Evolutionary conservation across 2,329 filamentous ascomycete genomes (phyloP), one percentile per base, ranked within the genome.

Genomic region (Conoideocrella luteorostrata): DNA sequence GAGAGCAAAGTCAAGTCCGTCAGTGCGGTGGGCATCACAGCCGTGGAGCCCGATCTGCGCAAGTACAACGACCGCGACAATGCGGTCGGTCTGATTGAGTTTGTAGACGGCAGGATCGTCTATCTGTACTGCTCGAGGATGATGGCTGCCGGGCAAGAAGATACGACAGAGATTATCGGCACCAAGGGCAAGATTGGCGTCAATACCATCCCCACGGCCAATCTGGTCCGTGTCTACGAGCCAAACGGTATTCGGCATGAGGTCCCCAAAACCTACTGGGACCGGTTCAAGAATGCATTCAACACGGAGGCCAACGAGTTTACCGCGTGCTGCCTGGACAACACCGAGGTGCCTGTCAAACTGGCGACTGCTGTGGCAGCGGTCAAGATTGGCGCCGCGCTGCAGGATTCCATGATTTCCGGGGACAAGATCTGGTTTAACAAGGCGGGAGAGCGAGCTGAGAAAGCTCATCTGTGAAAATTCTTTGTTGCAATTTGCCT

Each of bases 91-190:
- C 65, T 84, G 15, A 73, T 84, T 12, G 81, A 86, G 60, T 86
- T 86, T 60, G 75, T 72, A 54, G 72, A 71, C 40, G 78, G 76
- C 34, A 74, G 75, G 55, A 77, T 86, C 36, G 80, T 79, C 2
- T 79, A 83, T 56, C 74, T 83, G 47, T 85, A 80, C 59, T 71
- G 69, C 33, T 75, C 69, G 9, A 69, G 80, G 12, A 85, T 84
- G 76, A 85, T 84, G 75, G 77, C 80, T 0, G 74, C 77, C 0
- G 82, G 82, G 1, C 80, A 85, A 59, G 75, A 83, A 48, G 82
- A 85, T 57, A 75, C 71, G 46, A 82, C 80, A 0, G 80, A 84
- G 62, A 74, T 85, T 49, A 80, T 84, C 43, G 82, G 80, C 11
- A 85, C 81, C 1, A 69, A 74, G 51, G 80, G 81, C 32, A 84